Evolutionary conservation across 352 stramenopile genomes (phyloP).

Genomic region (Pythium brassicae): DNA sequence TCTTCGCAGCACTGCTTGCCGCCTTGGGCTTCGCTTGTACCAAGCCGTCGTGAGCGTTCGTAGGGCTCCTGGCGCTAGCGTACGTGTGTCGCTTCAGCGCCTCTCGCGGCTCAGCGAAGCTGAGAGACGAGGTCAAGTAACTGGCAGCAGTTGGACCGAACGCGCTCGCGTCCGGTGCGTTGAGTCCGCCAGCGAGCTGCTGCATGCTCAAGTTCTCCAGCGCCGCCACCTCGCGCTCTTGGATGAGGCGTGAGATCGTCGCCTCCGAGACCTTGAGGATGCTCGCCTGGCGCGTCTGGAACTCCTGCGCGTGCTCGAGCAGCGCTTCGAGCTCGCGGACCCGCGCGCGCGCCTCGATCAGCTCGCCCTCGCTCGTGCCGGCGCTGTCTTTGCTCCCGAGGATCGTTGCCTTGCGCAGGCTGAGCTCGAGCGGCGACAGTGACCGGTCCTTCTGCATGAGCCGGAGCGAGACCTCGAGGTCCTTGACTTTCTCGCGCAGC

Average conservation of each 20-base stretch:
- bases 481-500: conserved; percentile 65
- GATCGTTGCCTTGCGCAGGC: conserved; percentile 55
- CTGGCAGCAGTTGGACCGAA: not conserved
- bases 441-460: conserved; percentile 60
- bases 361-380: conserved; percentile 38
- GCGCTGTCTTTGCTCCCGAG: conserved; percentile 39
- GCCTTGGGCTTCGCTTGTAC: conserved; percentile 1
- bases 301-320: conserved; percentile 51
- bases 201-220: conserved; percentile 38
- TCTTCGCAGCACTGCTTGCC: not conserved
- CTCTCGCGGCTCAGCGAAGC: not conserved
- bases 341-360: conserved; percentile 46
- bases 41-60: not conserved
- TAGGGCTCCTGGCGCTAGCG: not conserved
- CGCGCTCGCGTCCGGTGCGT: not conserved
- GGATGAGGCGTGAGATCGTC: conserved; percentile 59
- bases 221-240: conserved; percentile 42
- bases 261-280: conserved; percentile 61
- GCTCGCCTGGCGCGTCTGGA: conserved; percentile 52
- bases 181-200: conserved; percentile 15
- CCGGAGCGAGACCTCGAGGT: conserved; percentile 61
- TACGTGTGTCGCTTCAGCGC: not conserved
- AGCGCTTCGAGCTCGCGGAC: conserved; percentile 57
- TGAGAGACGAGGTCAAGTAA: not conserved
- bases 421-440: conserved; percentile 60